These are phyloP conservation scores for Cicer arietinum DNA, from an alignment of 306 rosid genomes.

Conservation along the genomic window DNA sequence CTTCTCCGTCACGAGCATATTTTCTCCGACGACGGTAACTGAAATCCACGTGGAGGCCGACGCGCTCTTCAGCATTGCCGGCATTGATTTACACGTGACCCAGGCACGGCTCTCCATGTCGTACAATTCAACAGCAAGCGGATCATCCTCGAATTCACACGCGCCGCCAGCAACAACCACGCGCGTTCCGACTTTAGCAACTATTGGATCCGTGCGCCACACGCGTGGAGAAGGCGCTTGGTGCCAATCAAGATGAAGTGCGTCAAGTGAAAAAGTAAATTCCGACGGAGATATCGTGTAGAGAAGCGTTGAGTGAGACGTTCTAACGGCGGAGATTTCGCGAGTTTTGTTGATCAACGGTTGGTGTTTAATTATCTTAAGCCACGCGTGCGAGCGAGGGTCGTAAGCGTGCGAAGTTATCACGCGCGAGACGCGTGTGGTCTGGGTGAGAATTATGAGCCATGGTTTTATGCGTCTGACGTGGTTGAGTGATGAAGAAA, in stretches of 20 bases:
- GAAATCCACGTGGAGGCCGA: conserved; percentile 68
- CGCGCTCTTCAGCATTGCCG: conserved; percentile 53
- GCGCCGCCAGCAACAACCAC: conserved; percentile 65
- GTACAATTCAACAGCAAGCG: conserved; percentile 68
- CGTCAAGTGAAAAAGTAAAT: conserved; percentile 66
- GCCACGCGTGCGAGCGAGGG: conserved; percentile 73
- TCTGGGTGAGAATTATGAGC: conserved; percentile 64
- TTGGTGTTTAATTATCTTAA: conserved; percentile 40
- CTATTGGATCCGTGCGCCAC: conserved; percentile 70
- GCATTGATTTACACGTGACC: conserved; percentile 61
- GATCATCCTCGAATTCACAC: conserved; percentile 66
- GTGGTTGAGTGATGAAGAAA: conserved; percentile 64
- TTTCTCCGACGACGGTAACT: conserved; percentile 47
- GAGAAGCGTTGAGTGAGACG: conserved; percentile 71
- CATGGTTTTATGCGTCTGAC: conserved; percentile 63
- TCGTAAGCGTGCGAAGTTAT: conserved; percentile 66
- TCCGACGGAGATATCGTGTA: conserved; percentile 60
- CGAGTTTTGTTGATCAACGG: conserved; percentile 32
- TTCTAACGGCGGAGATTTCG: conserved; percentile 54
- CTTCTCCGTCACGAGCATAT: conserved; percentile 62
- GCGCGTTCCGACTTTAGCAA: conserved; percentile 50
- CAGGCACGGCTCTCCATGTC: conserved; percentile 47
- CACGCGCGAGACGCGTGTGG: conserved; percentile 48
- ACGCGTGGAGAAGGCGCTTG: conserved; percentile 50
- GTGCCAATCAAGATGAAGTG: conserved; percentile 65